Percentiles rank a stretch among this genome's conserved stretches.
Evolutionary conservation across 192 early-diverging fungal genomes (phyloP).

Genomic region (Backusella psychrophila): DNA sequence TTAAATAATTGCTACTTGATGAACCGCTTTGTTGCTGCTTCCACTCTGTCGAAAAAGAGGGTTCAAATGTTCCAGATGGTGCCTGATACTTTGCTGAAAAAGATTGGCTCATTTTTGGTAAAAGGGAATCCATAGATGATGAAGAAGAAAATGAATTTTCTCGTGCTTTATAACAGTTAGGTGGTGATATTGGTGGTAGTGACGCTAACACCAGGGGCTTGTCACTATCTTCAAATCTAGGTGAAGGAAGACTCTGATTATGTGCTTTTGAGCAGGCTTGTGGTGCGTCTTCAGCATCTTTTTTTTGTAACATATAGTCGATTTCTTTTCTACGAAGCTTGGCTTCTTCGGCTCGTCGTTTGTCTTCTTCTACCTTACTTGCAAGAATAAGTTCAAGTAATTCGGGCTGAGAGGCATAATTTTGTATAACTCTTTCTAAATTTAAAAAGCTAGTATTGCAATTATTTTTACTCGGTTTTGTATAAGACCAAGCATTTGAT

Average conservation of each 20-base stretch:
- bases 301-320: slow-evolving; percentile 42
- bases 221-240: neutral
- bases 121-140: neutral
- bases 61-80: neutral
- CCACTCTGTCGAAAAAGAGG: neutral
- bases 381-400: slow-evolving; percentile 53
- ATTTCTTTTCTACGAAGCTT: slow-evolving; percentile 48
- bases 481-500: neutral
- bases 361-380: slow-evolving; percentile 58
- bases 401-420: slow-evolving; percentile 48
- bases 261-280: neutral
- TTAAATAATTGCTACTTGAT: neutral
- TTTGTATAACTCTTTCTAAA: slow-evolving; percentile 47
- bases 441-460: slow-evolving; percentile 33
- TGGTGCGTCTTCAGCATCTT: neutral
- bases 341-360: slow-evolving; percentile 55
- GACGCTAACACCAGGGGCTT: neutral
- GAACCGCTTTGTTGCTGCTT: neutral
- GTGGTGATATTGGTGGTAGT: neutral
- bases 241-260: neutral
- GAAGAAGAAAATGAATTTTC: neutral
- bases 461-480: neutral
- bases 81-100: neutral
- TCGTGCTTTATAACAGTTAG: neutral
- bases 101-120: slow-evolving; percentile 1